Evolutionary conservation across 208 protist genomes (phyloP).

Genomic region (Crithidia mellificae): DNA sequence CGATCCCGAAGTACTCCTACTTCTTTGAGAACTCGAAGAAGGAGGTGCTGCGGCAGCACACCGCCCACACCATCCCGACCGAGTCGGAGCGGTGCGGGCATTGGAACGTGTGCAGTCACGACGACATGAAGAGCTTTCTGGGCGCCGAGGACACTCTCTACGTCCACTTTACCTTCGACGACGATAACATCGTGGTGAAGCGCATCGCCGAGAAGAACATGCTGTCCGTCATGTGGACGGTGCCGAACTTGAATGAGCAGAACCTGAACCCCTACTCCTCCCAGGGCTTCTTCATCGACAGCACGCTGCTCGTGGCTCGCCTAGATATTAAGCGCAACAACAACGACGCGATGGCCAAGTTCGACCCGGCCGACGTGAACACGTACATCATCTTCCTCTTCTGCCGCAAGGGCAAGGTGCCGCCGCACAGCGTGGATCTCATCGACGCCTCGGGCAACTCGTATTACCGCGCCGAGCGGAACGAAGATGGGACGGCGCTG

Average conservation of each 20-base stretch:
- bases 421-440: slow-evolving; percentile 73
- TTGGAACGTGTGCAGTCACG: slow-evolving; percentile 74
- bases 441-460: slow-evolving; percentile 43
- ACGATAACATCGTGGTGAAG: slow-evolving; percentile 60
- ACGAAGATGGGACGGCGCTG: slow-evolving; percentile 40
- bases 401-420: slow-evolving; percentile 60
- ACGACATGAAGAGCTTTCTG: slow-evolving; percentile 59
- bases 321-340: slow-evolving; percentile 62
- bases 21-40: slow-evolving; percentile 69
- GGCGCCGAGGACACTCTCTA: slow-evolving; percentile 54
- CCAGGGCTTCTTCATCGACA: slow-evolving; percentile 53
- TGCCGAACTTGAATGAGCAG: slow-evolving; percentile 61
- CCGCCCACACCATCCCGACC: slow-evolving; percentile 80
- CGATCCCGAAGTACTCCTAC: slow-evolving; percentile 92
- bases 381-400: slow-evolving; percentile 79
- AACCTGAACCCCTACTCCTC: slow-evolving; percentile 82
- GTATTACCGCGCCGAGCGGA: slow-evolving; percentile 45
- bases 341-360: slow-evolving; percentile 33
- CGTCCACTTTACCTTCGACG: slow-evolving; percentile 74
- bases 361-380: slow-evolving; percentile 40
- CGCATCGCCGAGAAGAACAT: slow-evolving; percentile 30
- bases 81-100: slow-evolving; percentile 86
- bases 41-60: slow-evolving; percentile 83
- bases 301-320: slow-evolving; percentile 45
- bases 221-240: slow-evolving; percentile 58